These are phyloP conservation scores for Protea cynaroides DNA, from an alignment of 164 flowering plant genomes.

Conservation along the genomic window DNA sequence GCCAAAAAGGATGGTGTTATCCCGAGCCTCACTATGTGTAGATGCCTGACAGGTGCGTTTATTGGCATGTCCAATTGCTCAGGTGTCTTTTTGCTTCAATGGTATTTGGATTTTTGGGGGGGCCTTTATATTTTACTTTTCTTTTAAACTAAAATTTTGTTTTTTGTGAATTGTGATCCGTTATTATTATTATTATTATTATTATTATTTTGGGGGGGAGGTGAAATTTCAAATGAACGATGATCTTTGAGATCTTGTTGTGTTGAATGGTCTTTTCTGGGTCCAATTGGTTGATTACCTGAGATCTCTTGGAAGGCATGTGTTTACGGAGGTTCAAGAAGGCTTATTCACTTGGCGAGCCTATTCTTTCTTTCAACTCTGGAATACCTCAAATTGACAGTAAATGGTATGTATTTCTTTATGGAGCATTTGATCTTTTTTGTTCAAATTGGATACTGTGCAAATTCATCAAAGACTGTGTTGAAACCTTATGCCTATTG, in stretches of 20 bases:
- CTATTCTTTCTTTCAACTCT: slow-evolving; percentile 50
- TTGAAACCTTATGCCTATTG: not conserved
- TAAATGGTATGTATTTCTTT: slow-evolving; percentile 52
- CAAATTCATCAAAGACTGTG: not conserved
- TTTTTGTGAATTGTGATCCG: too few relatives aligned
- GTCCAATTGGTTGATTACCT: not conserved
- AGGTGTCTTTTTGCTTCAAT: not conserved
- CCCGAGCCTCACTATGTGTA: slow-evolving; percentile 55
- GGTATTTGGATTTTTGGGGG: too few relatives aligned
- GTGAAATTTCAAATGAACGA: not conserved
- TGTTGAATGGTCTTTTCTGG: not conserved
- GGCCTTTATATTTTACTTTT: not conserved
- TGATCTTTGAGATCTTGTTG: not conserved
- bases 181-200: not conserved
- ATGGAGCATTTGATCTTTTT: not conserved
- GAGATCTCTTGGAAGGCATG: slow-evolving; percentile 47
- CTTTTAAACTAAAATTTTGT: not conserved
- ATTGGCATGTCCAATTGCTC: not conserved
- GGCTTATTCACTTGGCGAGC: slow-evolving; percentile 61
- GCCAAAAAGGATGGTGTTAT: slow-evolving; percentile 61
- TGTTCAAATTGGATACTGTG: not conserved
- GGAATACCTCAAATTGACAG: slow-evolving; percentile 59
- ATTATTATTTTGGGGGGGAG: not conserved
- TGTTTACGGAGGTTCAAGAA: slow-evolving; percentile 66
- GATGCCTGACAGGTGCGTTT: slow-evolving; percentile 64